phyloP scores from a whole-genome alignment of 768 basidiomycete genomes.

The Antrodiella citrinella region DNA sequence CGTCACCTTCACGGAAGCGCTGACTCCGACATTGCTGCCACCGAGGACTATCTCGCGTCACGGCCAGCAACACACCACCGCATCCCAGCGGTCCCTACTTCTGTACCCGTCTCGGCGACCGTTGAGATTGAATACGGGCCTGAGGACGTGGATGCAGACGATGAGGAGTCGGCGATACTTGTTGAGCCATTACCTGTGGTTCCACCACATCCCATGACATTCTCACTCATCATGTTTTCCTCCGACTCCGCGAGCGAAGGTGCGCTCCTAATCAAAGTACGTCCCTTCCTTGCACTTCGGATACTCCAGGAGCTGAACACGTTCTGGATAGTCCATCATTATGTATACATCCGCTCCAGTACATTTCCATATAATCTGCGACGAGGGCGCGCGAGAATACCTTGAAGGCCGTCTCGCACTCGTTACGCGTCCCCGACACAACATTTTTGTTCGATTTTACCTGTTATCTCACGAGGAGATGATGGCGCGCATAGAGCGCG shows the following conservation, averaged over 20 bases:
- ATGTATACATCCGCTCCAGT: slow-evolving; percentile 14
- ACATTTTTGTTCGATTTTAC: slow-evolving; percentile 34
- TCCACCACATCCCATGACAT: slow-evolving; percentile 27
- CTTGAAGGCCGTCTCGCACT: slow-evolving; percentile 32
- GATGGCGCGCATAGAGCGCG: slow-evolving; percentile 35
- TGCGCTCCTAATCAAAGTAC: slow-evolving; percentile 34
- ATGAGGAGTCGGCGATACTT: not conserved
- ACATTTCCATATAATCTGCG: slow-evolving; percentile 28
- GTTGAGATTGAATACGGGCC: too few relatives aligned
- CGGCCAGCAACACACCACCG: not conserved
- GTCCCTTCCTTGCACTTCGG: slow-evolving; percentile 3
- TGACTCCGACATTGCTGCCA: not conserved
- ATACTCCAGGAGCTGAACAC: not conserved
- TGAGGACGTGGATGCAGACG: not conserved
- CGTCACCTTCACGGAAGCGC: not conserved
- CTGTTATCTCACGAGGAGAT: slow-evolving; percentile 33
- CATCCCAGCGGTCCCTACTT: too few relatives aligned
- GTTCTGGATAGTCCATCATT: slow-evolving; percentile 15
- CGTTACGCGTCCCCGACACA: slow-evolving; percentile 29
- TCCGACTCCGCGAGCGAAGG: slow-evolving; percentile 34
- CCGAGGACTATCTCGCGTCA: not conserved
- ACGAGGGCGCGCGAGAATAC: slow-evolving; percentile 31
- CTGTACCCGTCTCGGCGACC: not conserved
- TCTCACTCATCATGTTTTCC: slow-evolving; percentile 37
- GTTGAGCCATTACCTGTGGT: not conserved